Evolutionary conservation across 768 basidiomycete species (phyloP), one percentile per base, ranked within the genome.

Genomic region (Auricularia auricula-judae): DNA sequence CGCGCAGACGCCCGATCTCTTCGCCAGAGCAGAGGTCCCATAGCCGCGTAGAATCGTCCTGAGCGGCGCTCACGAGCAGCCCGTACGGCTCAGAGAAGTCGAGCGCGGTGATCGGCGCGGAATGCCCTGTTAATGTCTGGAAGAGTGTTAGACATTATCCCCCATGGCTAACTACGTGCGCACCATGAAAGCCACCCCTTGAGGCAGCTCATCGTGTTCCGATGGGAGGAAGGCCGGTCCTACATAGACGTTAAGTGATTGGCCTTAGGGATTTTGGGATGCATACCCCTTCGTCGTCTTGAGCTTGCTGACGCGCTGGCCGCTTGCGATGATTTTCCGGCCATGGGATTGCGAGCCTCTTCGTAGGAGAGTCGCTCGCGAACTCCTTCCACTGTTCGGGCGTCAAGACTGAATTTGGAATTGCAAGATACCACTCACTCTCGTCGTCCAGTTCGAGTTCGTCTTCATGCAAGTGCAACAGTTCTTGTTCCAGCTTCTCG

Each of bases 11-110:
- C 11, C 92, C 93, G 36, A 94, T 83, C 74, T 95, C 90, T 63
- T 88, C 84, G 10, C 95, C 97, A 36, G 87, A 84, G 67, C 95
- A 84, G 18, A 99, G 79, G 74, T 99, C 97, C 96, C 94, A 99
- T 14, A 98, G 88, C 4, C 89, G 86, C 2, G 94, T 93, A 64
- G 90, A 85, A 12, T 87, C 78, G 69, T 97, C 96, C 62, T 92
- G 89, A 66, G 84, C 88, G 1, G 93, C 88, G 62, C 86, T 91
- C 65, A 98, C 93, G 42, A 98, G 84, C 10, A 87, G 89, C 16
- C 94, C 96, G 70, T 99, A 99, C 4, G 97, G 97, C 72, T 98
- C 96, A 10, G 91, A 92, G 71, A 98, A 92, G 76, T 99, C 97
- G 21, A 99, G 82, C 1, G 93, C 86, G 0, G 87, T 86, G 68